Conservation (phyloP, 2,329 filamentous ascomycete species). For the Phaeosphaeria sp. region DNA sequence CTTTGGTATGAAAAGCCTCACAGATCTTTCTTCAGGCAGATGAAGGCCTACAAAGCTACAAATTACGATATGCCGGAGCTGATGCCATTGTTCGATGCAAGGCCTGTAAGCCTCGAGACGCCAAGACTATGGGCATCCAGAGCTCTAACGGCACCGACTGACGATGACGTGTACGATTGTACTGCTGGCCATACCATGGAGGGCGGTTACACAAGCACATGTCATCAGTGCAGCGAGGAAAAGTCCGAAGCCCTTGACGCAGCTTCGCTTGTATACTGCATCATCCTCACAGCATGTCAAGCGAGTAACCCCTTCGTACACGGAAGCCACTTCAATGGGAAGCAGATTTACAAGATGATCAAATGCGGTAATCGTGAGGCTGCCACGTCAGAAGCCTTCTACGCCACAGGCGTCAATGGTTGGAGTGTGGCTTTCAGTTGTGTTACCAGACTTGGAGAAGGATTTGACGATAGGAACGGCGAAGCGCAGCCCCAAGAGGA, state of each 20-base stretch:
- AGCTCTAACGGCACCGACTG: conserved; percentile 35
- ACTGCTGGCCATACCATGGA: conserved; percentile 19
- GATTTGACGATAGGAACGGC: conserved; percentile 22
- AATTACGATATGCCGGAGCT: conserved; percentile 20
- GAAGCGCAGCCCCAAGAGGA: conserved; percentile 27
- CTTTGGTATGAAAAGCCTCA: conserved; percentile 40
- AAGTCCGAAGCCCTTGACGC: conserved; percentile 33
- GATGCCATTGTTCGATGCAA: conserved; percentile 14
- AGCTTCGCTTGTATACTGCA: conserved; percentile 30
- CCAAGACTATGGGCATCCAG: conserved; percentile 39
- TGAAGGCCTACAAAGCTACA: conserved; percentile 8
- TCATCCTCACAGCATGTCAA: conserved; percentile 35
- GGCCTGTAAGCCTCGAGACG: conserved; percentile 27
- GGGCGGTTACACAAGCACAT: conserved; percentile 19
- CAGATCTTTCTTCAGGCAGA: conserved; percentile 15
- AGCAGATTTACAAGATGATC: conserved; percentile 37
- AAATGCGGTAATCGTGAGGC: conserved; percentile 42
- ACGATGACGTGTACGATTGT: conserved; percentile 39
- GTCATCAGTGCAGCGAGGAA: conserved; percentile 34
- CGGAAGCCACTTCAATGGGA: conserved; percentile 19
- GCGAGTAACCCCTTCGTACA: conserved; percentile 18
- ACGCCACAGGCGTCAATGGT: conserved; percentile 35
- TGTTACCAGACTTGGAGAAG: conserved; percentile 33
- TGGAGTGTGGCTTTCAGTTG: conserved; percentile 43
- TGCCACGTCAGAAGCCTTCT: conserved; percentile 37